Conservation (phyloP, 352 stramenopile species). For the Phytophthora capsici region DNA sequence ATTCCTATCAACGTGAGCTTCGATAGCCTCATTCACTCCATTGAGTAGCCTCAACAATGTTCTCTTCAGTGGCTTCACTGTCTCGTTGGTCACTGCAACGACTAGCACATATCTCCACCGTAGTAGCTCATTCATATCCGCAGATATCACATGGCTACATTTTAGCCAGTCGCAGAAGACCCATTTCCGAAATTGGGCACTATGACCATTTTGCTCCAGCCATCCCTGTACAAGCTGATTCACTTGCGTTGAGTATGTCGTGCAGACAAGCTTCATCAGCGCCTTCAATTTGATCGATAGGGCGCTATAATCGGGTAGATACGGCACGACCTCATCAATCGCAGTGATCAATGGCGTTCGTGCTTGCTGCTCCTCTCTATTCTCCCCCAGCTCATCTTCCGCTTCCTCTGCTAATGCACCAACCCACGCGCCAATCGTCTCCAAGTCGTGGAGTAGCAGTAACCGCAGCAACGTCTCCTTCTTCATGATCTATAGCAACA, state of each 20-base stretch:
- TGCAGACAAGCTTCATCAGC: conserved; percentile 41
- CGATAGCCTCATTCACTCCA: conserved; percentile 12
- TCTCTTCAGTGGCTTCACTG: conserved; percentile 27
- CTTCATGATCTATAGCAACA: neutral
- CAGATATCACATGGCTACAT: conserved; percentile 24
- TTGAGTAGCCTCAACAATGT: conserved; percentile 38
- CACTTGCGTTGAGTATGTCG: conserved; percentile 31
- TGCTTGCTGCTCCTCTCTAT: conserved; percentile 1
- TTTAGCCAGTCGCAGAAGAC: conserved; percentile 38
- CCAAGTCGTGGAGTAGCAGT: conserved; percentile 31
- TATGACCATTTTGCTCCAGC: conserved; percentile 28
- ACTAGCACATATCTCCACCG: conserved; percentile 47
- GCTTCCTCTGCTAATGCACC: conserved; percentile 3
- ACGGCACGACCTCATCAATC: conserved; percentile 47
- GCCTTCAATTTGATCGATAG: conserved; percentile 34
- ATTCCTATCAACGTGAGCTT: neutral
- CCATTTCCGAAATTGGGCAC: conserved; percentile 43
- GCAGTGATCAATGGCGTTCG: conserved; percentile 20
- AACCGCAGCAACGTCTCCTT: conserved; percentile 32
- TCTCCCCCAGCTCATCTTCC: neutral
- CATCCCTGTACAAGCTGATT: conserved; percentile 36
- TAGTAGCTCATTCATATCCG: conserved; percentile 12
- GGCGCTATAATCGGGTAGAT: conserved; percentile 55
- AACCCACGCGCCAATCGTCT: conserved; percentile 35
- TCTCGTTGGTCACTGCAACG: conserved; percentile 43